phyloP scores from a whole-genome alignment of 495 filamentous ascomycete species.

The Pseudotulostoma volvatum region DNA sequence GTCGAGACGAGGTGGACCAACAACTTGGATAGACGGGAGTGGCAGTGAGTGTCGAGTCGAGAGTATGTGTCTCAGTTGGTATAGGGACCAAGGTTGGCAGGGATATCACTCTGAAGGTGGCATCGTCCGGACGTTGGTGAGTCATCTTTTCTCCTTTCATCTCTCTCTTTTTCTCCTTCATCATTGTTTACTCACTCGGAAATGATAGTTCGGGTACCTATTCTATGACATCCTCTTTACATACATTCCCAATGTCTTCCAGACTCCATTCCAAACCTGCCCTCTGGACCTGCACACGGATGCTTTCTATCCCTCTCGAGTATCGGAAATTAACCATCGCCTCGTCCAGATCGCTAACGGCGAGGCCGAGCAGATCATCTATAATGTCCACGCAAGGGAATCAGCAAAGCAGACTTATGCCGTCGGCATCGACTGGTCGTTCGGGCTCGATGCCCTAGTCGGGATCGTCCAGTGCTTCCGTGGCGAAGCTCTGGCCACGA shows the following conservation, averaged over 20 bases:
- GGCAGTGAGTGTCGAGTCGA: slow-evolving; percentile 68
- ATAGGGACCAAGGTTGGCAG: slow-evolving; percentile 74
- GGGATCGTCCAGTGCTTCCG: slow-evolving; percentile 71
- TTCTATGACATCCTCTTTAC: slow-evolving; percentile 90
- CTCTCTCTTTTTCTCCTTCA: too few species aligned
- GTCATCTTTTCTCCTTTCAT: too few species aligned
- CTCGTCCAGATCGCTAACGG: slow-evolving; percentile 72
- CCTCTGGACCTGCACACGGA: slow-evolving; percentile 88
- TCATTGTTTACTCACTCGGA: too few species aligned
- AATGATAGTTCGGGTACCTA: slow-evolving; percentile 69
- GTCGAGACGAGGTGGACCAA: slow-evolving; percentile 47
- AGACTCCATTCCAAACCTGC: slow-evolving; percentile 85
- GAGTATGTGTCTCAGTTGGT: slow-evolving; percentile 80
- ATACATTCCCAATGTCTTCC: slow-evolving; percentile 91
- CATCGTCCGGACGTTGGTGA: slow-evolving; percentile 64
- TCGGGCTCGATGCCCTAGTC: slow-evolving; percentile 58
- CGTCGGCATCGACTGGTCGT: slow-evolving; percentile 83
- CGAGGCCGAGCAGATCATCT: slow-evolving; percentile 48
- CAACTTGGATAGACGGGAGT: slow-evolving; percentile 69
- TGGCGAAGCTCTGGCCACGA: slow-evolving; percentile 58
- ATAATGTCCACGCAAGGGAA: slow-evolving; percentile 46
- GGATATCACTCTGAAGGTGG: slow-evolving; percentile 88
- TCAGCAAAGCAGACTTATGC: slow-evolving; percentile 59
- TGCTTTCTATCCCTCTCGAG: slow-evolving; percentile 72
- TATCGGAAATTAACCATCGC: slow-evolving; percentile 78